Percentiles rank a stretch among this genome's conserved stretches.
These are phyloP conservation scores for Aulographum hederae DNA, from an alignment of 2,329 filamentous ascomycete species.

Conservation along the genomic window DNA sequence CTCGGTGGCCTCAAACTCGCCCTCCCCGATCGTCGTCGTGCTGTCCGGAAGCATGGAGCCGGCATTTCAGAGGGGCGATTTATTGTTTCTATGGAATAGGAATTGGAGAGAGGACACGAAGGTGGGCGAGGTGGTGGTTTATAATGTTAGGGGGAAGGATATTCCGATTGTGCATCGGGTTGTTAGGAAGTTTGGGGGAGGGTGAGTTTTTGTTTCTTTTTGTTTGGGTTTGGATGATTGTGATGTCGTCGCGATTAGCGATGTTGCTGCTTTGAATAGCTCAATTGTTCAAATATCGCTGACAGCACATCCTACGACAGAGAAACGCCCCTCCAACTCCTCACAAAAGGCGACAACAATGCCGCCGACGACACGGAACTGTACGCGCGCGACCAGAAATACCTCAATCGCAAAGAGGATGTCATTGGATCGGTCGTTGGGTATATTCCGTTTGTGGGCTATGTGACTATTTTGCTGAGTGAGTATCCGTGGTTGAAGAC, in stretches of 20 bases:
- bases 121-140: constrained; percentile 57
- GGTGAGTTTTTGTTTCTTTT: constrained; percentile 21
- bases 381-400: constrained; percentile 74
- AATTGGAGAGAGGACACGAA: constrained; percentile 41
- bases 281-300: no score
- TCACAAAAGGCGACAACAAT: constrained; percentile 98
- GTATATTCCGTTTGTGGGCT: constrained; percentile 81
- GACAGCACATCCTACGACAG: no score
- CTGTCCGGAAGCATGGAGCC: constrained; percentile 73
- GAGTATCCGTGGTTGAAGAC: constrained; percentile 97
- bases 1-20: constrained; percentile 51
- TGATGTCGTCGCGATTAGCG: not conserved
- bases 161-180: constrained; percentile 95
- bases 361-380: constrained; percentile 79
- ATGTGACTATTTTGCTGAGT: constrained; percentile 79
- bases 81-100: constrained; percentile 62
- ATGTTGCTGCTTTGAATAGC: not conserved
- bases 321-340: constrained; percentile 39
- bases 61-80: constrained; percentile 60
- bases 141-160: constrained; percentile 80
- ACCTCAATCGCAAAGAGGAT: constrained; percentile 61
- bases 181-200: constrained; percentile 49
- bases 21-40: constrained; percentile 61
- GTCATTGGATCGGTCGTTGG: constrained; percentile 85
- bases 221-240: not conserved